Base-by-base conservation (phyloP, 306 rosid species). In the Ceratonia siliqua region DNA sequence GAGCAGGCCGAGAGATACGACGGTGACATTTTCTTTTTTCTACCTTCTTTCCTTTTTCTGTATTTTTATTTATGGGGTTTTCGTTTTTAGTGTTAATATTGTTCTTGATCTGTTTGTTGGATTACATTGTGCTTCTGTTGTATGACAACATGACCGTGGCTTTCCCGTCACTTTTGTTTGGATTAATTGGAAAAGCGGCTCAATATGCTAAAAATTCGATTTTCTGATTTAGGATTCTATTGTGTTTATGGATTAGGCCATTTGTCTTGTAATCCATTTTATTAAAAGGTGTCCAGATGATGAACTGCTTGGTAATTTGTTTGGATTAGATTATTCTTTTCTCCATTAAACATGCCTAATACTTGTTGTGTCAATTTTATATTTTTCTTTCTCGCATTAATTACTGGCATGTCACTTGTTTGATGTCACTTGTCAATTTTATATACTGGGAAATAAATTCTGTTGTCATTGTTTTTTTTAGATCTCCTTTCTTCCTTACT, bases 1-100 rank as follows among this genome's bases (percentile, higher is more conserved):
- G 98, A 93, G 59, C 98, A 93, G 79, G 98, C 98, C 55, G 98
- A 93, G 79, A 89, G 98, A 78, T 93, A 93, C 62, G 98, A 93
- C 73, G 98, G 98, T 83, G 13, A 25, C 30, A 3, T 0, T 2
- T 32, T 14, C 15, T 41, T 30, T 7, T 41, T 28, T 39, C 13
- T 17, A 4, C 32, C 22, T 0, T 39, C 32, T 20, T 17, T 53
- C 2, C 54, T 32, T 62, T 20, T 43, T n/a, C n/a, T n/a, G n/a
- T n/a, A n/a, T n/a, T 45, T 49, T 28, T 7, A 8, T 38, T 24
- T 0, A 5, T 49, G 21, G n/a, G 58, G 18, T 53, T 56, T 65
- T 10, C 36, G 36, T 10, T 55, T 75, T 75, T 15, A 1, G 5
- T 28, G 18, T 2, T 62, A 43, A 20, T 18, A 20, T 79, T 69